Evolutionary conservation across 2,329 filamentous ascomycete species (phyloP), one percentile per base, ranked within the genome.

Genomic region (Zalaria sp.): DNA sequence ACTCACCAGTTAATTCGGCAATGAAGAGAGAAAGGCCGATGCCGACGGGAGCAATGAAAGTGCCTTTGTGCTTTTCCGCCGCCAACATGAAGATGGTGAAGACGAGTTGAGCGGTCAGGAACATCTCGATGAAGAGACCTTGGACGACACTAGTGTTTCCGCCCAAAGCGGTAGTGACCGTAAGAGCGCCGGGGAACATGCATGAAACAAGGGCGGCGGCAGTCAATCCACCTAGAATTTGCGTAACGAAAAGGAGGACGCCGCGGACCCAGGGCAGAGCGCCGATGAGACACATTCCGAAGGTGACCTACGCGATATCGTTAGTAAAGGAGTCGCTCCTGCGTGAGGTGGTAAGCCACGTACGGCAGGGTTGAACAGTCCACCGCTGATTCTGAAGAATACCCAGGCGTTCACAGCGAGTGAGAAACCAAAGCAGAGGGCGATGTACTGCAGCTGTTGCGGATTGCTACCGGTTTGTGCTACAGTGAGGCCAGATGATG

Each of bases 11-110:
- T 38, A 71, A 52, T 44, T 70, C 64, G 27, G 64, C 61, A 38
- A 69, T 58, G 52, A 70, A 71, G 0, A 69, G 57, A 34, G 64
- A 55, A 27, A 68, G 57, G 3, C 65, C 65, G 41, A 67, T 67
- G 11, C 46, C 45, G 29, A 64, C 52, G 4, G 61, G 61, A 4
- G 64, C 64, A 40, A 67, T 61, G 46, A 65, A 66, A 4, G 63
- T 67, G n/a, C 58, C 62, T 43, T 60, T 61, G 49, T 56, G 56
- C 51, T 64, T 64, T 43, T 61, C 58, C 25, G 57, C 57, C 5
- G 58, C 59, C 35, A 64, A 46, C 59, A 64, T 63, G 51, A 63
- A 57, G 45, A 64, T 61, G 6, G 60, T 58, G 45, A 64, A 60
- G 40, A 63, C 56, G n/a, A 64, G 54, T 42, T 62, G 51, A 26